Conservation (phyloP, 2,329 filamentous ascomycete species). For the Sordariomycetes sp. region DNA sequence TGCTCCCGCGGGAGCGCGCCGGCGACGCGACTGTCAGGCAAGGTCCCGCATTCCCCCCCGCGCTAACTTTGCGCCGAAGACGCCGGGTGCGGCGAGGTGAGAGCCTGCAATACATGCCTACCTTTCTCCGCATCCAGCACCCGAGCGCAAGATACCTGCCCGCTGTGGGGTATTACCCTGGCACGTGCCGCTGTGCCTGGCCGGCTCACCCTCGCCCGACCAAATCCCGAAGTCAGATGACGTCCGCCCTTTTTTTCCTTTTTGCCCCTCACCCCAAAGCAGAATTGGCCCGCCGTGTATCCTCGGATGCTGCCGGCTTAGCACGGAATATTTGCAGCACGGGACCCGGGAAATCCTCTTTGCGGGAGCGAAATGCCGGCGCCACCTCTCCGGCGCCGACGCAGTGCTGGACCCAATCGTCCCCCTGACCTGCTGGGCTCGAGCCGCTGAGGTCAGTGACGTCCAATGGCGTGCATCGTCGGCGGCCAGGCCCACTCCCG, state of each 20-base stretch:
- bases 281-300: not conserved
- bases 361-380: not conserved
- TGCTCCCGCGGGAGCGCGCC: too few species aligned
- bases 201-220: not conserved
- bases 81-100: too few species aligned
- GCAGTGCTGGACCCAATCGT: too few species aligned
- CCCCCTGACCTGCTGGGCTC: not conserved
- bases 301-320: constrained; percentile 6
- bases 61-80: not conserved
- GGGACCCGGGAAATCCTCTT: constrained; percentile 5
- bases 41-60: not conserved
- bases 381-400: too few species aligned
- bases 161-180: not conserved
- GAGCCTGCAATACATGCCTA: too few species aligned
- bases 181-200: not conserved
- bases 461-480: not conserved
- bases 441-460: not conserved
- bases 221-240: not conserved
- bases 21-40: too few species aligned
- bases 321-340: not conserved
- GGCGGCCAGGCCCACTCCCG: not conserved
- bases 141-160: too few species aligned
- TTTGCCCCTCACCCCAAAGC: not conserved
- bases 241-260: not conserved
- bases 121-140: too few species aligned